Evolutionary conservation across 2,329 filamentous ascomycete species (phyloP).

Genomic region (Arthrobotrys conoides): DNA sequence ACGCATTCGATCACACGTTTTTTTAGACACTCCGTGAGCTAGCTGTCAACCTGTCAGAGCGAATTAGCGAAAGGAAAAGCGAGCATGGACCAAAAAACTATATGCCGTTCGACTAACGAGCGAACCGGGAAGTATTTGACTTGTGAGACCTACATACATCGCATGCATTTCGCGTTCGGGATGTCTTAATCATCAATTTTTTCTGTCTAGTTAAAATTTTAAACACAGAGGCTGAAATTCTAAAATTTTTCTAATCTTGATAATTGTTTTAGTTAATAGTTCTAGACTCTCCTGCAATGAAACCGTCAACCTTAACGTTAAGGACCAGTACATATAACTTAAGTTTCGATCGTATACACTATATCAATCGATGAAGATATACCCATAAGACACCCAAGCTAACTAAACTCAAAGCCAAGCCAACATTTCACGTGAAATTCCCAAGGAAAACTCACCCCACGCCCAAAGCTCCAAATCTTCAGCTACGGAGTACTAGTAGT

Average conservation of each 20-base stretch:
- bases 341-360: background rate
- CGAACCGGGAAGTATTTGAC: constrained; percentile 10
- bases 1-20: constrained; percentile 4
- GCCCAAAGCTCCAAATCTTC: background rate
- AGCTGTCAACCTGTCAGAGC: constrained; percentile 24
- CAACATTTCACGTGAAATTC: constrained; percentile 22
- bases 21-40: background rate
- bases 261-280: background rate
- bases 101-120: constrained; percentile 1
- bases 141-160: constrained; percentile 27
- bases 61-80: constrained; percentile 10
- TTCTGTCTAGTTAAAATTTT: background rate
- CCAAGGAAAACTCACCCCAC: background rate
- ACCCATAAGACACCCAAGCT: background rate
- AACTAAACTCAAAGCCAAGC: constrained; percentile 13
- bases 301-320: background rate
- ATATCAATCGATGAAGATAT: background rate
- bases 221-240: constrained; percentile 16
- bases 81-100: background rate
- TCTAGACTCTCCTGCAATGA: constrained; percentile 6
- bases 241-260: too few species aligned
- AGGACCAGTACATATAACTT: too few species aligned
- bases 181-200: background rate
- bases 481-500: too few species aligned
- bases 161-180: background rate